These are phyloP conservation scores for Yarrowia sp. DNA, from an alignment of 805 yeast species.

Conservation along the genomic window DNA sequence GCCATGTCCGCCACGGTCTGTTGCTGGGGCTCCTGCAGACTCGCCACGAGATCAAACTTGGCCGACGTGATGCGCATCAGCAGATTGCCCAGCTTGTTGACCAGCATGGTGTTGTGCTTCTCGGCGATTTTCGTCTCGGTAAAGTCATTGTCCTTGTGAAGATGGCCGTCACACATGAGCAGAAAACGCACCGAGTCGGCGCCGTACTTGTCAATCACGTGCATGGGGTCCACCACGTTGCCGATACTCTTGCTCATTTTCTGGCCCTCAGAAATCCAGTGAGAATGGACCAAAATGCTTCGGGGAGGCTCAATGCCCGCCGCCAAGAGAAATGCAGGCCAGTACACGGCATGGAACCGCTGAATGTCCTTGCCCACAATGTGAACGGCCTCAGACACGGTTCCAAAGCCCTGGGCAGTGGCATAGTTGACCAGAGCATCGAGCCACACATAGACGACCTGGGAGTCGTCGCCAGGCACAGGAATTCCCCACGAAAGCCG, in stretches of 20 bases:
- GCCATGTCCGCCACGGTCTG: constrained; percentile 22
- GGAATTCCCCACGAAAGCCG: constrained; percentile 88
- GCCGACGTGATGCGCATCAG: constrained; percentile 75
- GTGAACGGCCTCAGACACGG: constrained; percentile 63
- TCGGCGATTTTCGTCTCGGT: constrained; percentile 63
- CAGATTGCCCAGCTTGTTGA: constrained; percentile 84
- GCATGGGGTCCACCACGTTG: constrained; percentile 90
- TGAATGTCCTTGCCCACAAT: constrained; percentile 91
- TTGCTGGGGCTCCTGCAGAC: constrained; percentile 45
- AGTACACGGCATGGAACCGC: constrained; percentile 86
- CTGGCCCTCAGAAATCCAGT: constrained; percentile 87
- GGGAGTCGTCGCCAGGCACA: constrained; percentile 81
- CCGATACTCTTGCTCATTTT: constrained; percentile 95
- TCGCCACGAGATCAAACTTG: constrained; percentile 64
- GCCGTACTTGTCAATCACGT: constrained; percentile 67
- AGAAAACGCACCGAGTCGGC: constrained; percentile 69
- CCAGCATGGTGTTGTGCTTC: constrained; percentile 58
- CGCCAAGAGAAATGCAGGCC: constrained; percentile 93
- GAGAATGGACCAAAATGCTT: constrained; percentile 86
- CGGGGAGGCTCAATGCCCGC: constrained; percentile 74
- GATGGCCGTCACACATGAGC: constrained; percentile 73
- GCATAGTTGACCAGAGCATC: constrained; percentile 90
- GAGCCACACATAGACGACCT: constrained; percentile 93
- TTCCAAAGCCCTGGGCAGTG: constrained; percentile 71
- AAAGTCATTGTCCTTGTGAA: constrained; percentile 82